These are phyloP conservation scores for Handroanthus guayacan DNA, from an alignment of 257 asterid genomes.

Conservation along the genomic window DNA sequence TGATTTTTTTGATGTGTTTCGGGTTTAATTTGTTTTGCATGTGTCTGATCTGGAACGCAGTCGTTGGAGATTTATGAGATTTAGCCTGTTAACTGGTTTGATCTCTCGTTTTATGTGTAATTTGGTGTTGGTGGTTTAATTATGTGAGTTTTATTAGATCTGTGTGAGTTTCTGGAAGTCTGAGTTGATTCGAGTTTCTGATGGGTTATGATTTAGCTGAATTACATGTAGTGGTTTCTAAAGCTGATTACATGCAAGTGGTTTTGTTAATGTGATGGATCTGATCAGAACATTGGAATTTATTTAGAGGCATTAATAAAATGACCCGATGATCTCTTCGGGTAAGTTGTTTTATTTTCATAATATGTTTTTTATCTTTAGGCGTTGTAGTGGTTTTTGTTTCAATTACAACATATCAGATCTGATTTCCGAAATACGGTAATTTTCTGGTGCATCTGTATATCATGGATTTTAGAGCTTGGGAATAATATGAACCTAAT, in stretches of 20 bases:
- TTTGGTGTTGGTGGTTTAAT: conserved; percentile 12
- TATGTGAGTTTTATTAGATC: conserved; percentile 29
- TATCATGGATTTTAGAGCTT: conserved; percentile 8
- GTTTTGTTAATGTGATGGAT: conserved; percentile 30
- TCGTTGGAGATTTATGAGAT: conserved; percentile 22
- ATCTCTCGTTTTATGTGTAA: conserved; percentile 25
- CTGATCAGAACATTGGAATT: conserved; percentile 23
- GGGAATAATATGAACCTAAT: neutral
- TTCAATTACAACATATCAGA: conserved; percentile 9
- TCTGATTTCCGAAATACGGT: conserved; percentile 17
- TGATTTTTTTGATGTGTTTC: conserved; percentile 12
- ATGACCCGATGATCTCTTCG: conserved; percentile 5
- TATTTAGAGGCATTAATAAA: neutral
- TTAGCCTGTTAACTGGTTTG: conserved; percentile 22
- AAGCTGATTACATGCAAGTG: conserved; percentile 25
- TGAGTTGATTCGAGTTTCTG: conserved; percentile 19
- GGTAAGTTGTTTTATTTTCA: conserved; percentile 11
- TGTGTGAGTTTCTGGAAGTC: conserved; percentile 16
- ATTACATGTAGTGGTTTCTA: conserved; percentile 24
- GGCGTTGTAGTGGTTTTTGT: conserved; percentile 10
- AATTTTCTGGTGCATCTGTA: neutral
- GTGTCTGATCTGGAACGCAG: conserved; percentile 41
- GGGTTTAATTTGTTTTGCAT: conserved; percentile 21
- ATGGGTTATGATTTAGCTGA: conserved; percentile 16
- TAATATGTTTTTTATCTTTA: neutral